These are phyloP conservation scores for Pseudocercospora fuligena DNA, from an alignment of 2,329 filamentous ascomycete genomes.

Conservation along the genomic window DNA sequence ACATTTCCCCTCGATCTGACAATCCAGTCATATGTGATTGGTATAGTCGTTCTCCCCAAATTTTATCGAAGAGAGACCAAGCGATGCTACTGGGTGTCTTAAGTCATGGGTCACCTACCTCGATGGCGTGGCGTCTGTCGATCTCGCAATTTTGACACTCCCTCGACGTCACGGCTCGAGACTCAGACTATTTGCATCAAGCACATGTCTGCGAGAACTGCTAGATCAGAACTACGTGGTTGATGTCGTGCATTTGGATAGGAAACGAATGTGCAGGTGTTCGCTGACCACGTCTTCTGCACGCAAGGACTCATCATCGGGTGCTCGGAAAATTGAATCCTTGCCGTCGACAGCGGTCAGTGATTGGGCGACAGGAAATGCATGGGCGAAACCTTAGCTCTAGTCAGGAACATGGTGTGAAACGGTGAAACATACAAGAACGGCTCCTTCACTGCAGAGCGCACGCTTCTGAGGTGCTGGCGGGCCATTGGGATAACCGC, in stretches of 20 bases:
- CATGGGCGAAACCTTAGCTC: not conserved
- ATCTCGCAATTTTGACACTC: too few species aligned
- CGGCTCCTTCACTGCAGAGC: too few species aligned
- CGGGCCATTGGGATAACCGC: not conserved
- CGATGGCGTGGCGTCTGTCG: not conserved
- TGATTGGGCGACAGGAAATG: not conserved
- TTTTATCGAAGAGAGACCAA: conserved; percentile 1
- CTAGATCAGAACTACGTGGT: too few species aligned
- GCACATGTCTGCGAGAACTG: too few species aligned
- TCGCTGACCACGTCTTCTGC: too few species aligned
- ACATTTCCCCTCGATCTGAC: conserved; percentile 19
- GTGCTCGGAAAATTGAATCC: not conserved
- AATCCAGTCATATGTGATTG: conserved; percentile 1
- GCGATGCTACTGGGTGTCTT: not conserved
- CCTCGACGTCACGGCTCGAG: too few species aligned
- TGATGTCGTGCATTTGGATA: too few species aligned
- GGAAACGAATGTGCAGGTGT: too few species aligned
- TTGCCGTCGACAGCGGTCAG: not conserved
- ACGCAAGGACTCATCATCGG: too few species aligned
- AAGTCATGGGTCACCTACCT: conserved; percentile 6
- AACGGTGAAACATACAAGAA: not conserved
- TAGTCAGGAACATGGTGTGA: not conserved
- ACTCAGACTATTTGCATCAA: too few species aligned
- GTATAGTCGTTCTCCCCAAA: not conserved
- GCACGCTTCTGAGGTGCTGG: too few species aligned